Percentiles rank a stretch among this genome's conserved stretches.
phyloP scores from a whole-genome alignment of 129 eudicot genomes.

The Deinandra increscens region DNA sequence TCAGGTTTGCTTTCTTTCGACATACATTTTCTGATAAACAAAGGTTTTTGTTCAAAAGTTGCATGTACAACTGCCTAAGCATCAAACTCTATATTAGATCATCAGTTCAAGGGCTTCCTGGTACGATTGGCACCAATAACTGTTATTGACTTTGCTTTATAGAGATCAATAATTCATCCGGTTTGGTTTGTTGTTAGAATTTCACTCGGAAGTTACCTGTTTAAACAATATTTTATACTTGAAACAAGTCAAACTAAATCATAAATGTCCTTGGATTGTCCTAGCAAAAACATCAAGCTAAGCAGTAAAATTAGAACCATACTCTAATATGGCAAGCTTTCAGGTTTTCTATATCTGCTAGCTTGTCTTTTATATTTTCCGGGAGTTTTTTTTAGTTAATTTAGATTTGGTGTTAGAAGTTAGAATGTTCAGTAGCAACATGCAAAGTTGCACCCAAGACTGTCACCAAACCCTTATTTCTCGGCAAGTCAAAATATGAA shows the following conservation, averaged over 20 bases:
- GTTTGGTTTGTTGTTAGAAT: background rate
- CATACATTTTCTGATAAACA: background rate
- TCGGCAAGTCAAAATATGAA: too few species aligned
- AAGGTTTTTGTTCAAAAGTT: background rate
- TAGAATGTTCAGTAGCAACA: too few species aligned
- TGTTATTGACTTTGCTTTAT: background rate
- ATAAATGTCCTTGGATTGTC: background rate
- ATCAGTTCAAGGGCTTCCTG: background rate
- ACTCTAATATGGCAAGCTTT: too few species aligned
- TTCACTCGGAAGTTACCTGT: background rate
- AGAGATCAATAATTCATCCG: background rate
- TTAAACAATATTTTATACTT: background rate
- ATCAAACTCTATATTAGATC: background rate
- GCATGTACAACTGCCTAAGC: background rate
- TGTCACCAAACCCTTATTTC: too few species aligned
- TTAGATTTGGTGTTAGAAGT: too few species aligned
- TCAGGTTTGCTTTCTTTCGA: background rate
- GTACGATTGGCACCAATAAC: background rate
- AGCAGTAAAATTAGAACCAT: background rate
- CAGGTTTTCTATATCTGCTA: too few species aligned
- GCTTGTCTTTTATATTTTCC: too few species aligned
- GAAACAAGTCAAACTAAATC: background rate
- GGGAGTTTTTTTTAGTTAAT: too few species aligned
- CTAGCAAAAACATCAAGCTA: background rate
- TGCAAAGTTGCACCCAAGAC: too few species aligned